Conservation (phyloP, 83 land plant species). For the Picea abies region DNA sequence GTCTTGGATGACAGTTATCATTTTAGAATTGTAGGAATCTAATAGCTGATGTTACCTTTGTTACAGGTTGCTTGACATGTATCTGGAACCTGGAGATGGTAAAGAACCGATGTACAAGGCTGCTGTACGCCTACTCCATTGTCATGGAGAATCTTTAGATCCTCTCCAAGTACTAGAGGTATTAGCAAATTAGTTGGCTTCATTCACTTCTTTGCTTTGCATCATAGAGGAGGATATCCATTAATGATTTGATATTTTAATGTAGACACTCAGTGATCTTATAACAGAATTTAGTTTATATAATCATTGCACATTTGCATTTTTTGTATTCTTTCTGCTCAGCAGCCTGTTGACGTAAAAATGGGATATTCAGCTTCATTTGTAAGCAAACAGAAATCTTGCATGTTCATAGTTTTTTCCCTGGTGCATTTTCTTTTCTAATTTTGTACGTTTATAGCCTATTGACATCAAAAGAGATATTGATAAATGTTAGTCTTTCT, state of each 20-base stretch:
- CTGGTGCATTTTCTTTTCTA: no score
- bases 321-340: no score
- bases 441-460: no score
- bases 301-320: no score
- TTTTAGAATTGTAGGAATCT: not conserved
- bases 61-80: constrained; percentile 89
- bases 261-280: not conserved
- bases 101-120: constrained; percentile 94
- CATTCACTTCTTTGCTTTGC: not conserved
- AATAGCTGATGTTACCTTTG: not conserved
- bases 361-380: no score
- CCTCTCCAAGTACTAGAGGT: constrained; percentile 98
- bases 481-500: no score
- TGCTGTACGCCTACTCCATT: constrained; percentile 93
- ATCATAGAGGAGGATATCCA: no score
- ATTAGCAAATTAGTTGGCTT: not conserved
- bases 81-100: constrained; percentile 92
- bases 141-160: constrained; percentile 93
- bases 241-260: no score
- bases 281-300: not conserved
- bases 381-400: no score
- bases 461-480: no score
- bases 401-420: no score
- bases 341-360: no score
- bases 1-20: not conserved